phyloP scores from a whole-genome alignment of 768 basidiomycete genomes.

The Aureoboletus auriporus region DNA sequence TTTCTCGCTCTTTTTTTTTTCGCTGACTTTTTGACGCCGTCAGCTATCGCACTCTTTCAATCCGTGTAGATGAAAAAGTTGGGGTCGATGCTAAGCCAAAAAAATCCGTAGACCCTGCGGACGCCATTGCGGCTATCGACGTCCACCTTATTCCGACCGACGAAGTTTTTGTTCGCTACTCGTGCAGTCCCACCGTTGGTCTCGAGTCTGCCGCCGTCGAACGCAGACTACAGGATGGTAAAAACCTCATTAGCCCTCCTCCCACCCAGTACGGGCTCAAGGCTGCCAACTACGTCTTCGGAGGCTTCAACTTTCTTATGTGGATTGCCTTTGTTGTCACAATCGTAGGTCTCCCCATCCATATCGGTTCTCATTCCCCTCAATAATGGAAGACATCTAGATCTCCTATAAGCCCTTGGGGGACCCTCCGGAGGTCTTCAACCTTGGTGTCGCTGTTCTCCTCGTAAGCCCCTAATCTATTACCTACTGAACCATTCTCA shows the following conservation, averaged over 20 bases:
- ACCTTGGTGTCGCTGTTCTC: constrained; percentile 50
- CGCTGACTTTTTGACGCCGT: not conserved
- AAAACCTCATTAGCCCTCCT: constrained; percentile 48
- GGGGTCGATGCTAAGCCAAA: constrained; percentile 12
- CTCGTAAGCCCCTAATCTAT: constrained; percentile 33
- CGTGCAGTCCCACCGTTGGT: constrained; percentile 39
- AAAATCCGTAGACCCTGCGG: constrained; percentile 30
- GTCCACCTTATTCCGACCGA: constrained; percentile 41
- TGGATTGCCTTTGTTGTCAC: constrained; percentile 52
- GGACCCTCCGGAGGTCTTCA: constrained; percentile 37
- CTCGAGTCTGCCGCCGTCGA: constrained; percentile 45
- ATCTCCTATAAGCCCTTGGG: constrained; percentile 52
- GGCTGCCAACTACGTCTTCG: constrained; percentile 49
- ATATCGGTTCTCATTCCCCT: not conserved
- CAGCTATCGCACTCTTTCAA: constrained; percentile 44
- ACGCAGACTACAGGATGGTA: constrained; percentile 36
- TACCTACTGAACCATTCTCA: not conserved
- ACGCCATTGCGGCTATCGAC: constrained; percentile 43
- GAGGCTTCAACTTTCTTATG: constrained; percentile 56
- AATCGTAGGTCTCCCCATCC: constrained; percentile 27
- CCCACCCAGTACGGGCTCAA: constrained; percentile 47
- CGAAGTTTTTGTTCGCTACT: constrained; percentile 42
- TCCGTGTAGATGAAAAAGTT: constrained; percentile 36
- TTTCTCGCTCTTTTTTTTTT: not conserved
- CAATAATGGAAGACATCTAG: constrained; percentile 25